A percentile compares a stretch with the other conserved stretches of the same genome.
These are phyloP conservation scores for Microdochium nivale DNA, from an alignment of 2,329 filamentous ascomycete genomes.

Conservation along the genomic window DNA sequence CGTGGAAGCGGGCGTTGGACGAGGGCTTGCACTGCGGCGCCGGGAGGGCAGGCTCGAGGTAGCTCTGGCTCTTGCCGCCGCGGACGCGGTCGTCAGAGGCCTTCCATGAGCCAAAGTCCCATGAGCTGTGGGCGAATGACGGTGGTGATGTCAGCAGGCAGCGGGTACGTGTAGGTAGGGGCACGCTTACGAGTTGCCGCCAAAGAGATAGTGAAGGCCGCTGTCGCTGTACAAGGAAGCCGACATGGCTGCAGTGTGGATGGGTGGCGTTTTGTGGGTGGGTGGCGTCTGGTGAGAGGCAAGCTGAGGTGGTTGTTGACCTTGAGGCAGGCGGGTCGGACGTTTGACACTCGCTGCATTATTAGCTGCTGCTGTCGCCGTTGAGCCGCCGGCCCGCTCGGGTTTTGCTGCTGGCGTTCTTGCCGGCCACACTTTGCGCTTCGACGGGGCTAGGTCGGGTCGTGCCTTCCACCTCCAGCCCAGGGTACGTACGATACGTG, in stretches of 20 bases:
- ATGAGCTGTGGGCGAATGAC: constrained; percentile 34
- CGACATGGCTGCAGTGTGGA: constrained; percentile 1
- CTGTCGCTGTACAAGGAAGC: neutral
- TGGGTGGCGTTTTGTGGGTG: neutral
- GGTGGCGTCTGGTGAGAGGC: too few species aligned
- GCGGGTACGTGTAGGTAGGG: neutral
- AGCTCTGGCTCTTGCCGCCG: constrained; percentile 56
- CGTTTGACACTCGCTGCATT: too few species aligned
- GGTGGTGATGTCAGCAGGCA: neutral
- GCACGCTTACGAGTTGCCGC: constrained; percentile 27
- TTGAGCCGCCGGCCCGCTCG: too few species aligned
- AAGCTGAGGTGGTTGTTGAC: too few species aligned
- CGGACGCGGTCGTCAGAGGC: constrained; percentile 70
- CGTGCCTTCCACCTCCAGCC: too few species aligned
- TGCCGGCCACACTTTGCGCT: too few species aligned
- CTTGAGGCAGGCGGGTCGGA: too few species aligned
- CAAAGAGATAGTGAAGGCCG: constrained; percentile 24
- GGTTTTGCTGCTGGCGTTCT: too few species aligned
- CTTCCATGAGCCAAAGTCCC: constrained; percentile 55
- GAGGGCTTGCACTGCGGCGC: constrained; percentile 7
- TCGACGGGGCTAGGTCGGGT: too few species aligned
- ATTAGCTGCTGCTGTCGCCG: too few species aligned
- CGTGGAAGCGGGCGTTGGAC: constrained; percentile 55
- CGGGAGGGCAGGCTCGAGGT: constrained; percentile 25
- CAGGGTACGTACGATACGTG: too few species aligned